Base-by-base conservation (phyloP, 345 rosid genomes). In the Alliaria petiolata region DNA sequence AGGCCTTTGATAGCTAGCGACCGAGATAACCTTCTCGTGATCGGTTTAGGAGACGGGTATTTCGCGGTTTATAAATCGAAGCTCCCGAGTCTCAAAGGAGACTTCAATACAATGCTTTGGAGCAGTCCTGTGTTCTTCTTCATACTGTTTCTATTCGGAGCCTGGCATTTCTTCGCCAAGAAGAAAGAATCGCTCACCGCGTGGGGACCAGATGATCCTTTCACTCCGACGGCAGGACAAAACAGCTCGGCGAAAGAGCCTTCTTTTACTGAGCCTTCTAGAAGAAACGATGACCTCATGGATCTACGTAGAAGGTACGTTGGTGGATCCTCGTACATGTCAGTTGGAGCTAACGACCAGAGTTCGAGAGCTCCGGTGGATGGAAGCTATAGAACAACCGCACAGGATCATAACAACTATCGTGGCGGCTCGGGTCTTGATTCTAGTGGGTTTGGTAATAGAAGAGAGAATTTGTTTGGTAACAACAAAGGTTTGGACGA, bases 161-260 rank as follows among this genome's bases (percentile, higher is more conserved):
- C 95, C 9, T 95, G 99, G 97, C 90, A 89, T 52, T 89, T 95
- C 65, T 95, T 95, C 19, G 91, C 99, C 6, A 91, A 91, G 95
- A 95, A 95, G 87, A 91, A 95, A 80, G 97, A 91, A 43, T 89
- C 87, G 0, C 85, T 89, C 34, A 89, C 95, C 0, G 87, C 96
- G 0, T 91, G 97, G 96, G 99, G 97, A 66, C 85, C 95, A 0
- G 95, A 91, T 36, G 97, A 93, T 66, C 96, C 96, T 6, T 93
- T 93, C 50, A 81, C 75, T 64, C 82, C 95, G 1, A 49, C 85
- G 4, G 82, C 86, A 0, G 81, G 85, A 5, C 65, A 82, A 43
- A 93, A 68, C 58, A 73, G 86, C 2, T 66, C 75, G 56, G 47
- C 71, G 25, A 92, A 91, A n/a, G 81, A 89, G 68, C 68, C 89